Conservation (phyloP, 169 alveolate genomes). For the Cryptosporidium andersoni region DNA sequence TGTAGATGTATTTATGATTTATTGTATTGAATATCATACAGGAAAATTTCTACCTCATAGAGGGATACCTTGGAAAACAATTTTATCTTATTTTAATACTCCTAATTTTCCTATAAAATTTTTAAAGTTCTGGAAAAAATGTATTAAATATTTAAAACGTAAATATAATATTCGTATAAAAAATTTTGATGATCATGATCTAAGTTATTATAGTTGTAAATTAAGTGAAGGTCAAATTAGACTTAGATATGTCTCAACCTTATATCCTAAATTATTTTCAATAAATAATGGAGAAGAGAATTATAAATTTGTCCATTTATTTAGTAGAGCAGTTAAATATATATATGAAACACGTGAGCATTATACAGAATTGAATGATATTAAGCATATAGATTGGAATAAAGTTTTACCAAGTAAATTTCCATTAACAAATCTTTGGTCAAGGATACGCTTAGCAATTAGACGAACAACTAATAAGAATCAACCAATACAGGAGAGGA, state of each 20-base stretch:
- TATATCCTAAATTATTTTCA: conserved; percentile 37
- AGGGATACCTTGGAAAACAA: conserved; percentile 68
- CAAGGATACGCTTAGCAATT: conserved; percentile 55
- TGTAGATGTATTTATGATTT: conserved; percentile 39
- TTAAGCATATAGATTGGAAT: conserved; percentile 59
- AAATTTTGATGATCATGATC: conserved; percentile 12
- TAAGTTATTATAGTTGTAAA: conserved; percentile 22
- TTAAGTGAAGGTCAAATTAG: conserved; percentile 60
- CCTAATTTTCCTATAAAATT: conserved; percentile 42
- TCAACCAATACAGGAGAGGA: conserved; percentile 41
- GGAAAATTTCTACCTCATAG: conserved; percentile 53
- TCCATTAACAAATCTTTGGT: conserved; percentile 66
- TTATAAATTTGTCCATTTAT: conserved; percentile 7
- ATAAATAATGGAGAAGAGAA: conserved; percentile 17
- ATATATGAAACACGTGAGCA: conserved; percentile 40
- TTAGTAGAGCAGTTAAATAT: conserved; percentile 43
- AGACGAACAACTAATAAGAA: conserved; percentile 27
- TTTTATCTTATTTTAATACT: conserved; percentile 17
- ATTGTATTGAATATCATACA: conserved; percentile 60
- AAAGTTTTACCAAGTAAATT: conserved; percentile 19
- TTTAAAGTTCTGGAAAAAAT: conserved; percentile 52
- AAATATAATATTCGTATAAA: conserved; percentile 9
- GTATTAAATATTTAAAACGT: conserved; percentile 11
- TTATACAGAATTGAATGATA: conserved; percentile 46
- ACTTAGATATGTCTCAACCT: conserved; percentile 50